A percentile compares a stretch with the other conserved stretches of the same genome.
phyloP scores from a whole-genome alignment of 148 eudicot genomes.

The Vaccinium darrowii region DNA sequence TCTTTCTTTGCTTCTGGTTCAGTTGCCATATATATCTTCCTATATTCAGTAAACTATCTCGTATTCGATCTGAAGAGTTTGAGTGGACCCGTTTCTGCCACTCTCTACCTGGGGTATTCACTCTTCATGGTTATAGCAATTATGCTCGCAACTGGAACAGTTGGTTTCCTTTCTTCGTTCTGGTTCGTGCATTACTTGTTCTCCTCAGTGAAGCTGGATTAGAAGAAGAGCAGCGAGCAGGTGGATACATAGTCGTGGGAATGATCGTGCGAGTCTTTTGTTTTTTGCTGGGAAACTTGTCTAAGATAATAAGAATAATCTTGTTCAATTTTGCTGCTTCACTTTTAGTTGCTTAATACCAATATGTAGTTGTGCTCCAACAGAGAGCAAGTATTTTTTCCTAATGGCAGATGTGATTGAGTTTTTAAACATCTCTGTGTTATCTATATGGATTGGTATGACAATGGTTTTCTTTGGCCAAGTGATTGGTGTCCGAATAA shows the following conservation, averaged over 20 bases:
- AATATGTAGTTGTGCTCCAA: constrained; percentile 14
- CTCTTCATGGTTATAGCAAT: constrained; percentile 34
- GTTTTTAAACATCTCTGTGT: neutral
- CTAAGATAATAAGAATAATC: constrained; percentile 26
- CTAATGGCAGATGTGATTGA: neutral
- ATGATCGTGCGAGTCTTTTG: constrained; percentile 17
- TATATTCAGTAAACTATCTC: constrained; percentile 34
- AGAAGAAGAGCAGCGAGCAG: constrained; percentile 4
- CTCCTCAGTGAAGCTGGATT: constrained; percentile 43
- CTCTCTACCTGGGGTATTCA: constrained; percentile 36
- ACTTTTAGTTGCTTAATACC: constrained; percentile 20
- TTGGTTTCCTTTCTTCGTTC: constrained; percentile 38
- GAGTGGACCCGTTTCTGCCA: constrained; percentile 40
- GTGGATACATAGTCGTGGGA: neutral
- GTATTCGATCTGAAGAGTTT: constrained; percentile 38
- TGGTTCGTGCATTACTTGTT: constrained; percentile 44
- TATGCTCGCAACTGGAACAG: constrained; percentile 39
- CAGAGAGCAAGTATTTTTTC: neutral
- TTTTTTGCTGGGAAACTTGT: constrained; percentile 25
- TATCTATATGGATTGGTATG: neutral
- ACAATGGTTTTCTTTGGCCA: neutral
- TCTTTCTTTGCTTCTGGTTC: constrained; percentile 43
- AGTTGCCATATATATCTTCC: constrained; percentile 37
- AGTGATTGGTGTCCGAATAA: neutral
- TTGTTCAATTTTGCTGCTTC: constrained; percentile 25